Evolutionary conservation across 441 rosid genomes (phyloP), one percentile per base, ranked within the genome.

Genomic region (Pelargonium fulgidum): DNA sequence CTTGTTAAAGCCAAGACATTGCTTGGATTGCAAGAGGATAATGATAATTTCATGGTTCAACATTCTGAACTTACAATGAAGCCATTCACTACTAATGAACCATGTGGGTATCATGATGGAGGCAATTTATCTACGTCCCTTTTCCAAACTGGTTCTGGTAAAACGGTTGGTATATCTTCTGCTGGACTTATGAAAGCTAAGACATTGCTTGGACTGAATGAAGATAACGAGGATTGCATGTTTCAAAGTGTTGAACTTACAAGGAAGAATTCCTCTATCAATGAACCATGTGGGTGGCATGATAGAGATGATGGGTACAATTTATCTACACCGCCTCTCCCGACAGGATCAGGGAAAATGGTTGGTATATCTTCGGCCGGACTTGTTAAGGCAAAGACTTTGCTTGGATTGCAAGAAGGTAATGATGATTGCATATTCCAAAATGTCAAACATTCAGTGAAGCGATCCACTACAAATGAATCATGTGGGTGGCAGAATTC

Each of bases 341-440:
- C 20, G 63, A 87, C 96, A 66, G 98, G 86, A 33, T 92, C 97
- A 20, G 94, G 97, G 70, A 91, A 87, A 77, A 76, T 66, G 73
- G 91, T 92, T 41, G 75, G 65, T 70, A 70, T 85, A 69, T 86
- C 99, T 69, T 81, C 94, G 67, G 78, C 86, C 50, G 89, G 94
- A 70, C 65, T 92, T 62, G 73, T 79, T 33, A 90, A 84, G 83
- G 98, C 98, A 73, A 90, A 83, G 86, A 79, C 76, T 39, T 74
- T 94, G 81, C 71, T 92, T 80, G 94, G 94, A 58, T 68, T 83
- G 78, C 89, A 84, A 56, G 81, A 79, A 48, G 87, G 79, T 66
- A 78, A 65, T 64, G 77, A 70, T 39, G 41, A 65, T 58, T 58
- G 67, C 9, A 44, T 50, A 69, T 76, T 78, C 59, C 71, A 75